Conservation (phyloP, 179 eudicot genomes). For the Camellia oleifera region DNA sequence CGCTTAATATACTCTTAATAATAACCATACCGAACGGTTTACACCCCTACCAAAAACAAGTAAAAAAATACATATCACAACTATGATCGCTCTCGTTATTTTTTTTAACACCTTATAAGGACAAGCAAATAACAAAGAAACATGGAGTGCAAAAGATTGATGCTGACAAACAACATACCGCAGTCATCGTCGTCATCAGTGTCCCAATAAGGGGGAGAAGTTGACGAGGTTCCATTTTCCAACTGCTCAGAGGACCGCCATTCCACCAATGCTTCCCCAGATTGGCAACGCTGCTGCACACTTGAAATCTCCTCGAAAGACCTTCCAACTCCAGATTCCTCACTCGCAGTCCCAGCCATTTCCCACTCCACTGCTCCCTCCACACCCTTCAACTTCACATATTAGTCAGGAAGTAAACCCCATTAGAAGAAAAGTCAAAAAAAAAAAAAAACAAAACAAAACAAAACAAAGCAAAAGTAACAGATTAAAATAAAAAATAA, state of each 20-base stretch:
- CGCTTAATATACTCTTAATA: no score
- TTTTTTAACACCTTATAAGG: neutral
- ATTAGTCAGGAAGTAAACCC: conserved; percentile 10
- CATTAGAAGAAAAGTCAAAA: neutral
- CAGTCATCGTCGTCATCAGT: conserved; percentile 60
- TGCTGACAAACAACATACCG: conserved; percentile 41
- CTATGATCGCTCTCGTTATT: neutral
- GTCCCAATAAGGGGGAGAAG: conserved; percentile 93
- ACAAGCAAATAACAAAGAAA: neutral
- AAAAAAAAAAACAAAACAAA: no score
- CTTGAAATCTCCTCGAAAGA: conserved; percentile 25
- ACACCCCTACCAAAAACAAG: no score
- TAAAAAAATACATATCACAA: neutral
- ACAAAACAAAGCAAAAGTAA: neutral
- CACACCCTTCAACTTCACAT: conserved; percentile 37
- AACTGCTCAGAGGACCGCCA: conserved; percentile 86
- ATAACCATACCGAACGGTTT: no score
- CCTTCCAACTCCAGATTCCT: conserved; percentile 58
- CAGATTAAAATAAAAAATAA: neutral
- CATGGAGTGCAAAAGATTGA: neutral
- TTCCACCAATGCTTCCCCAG: conserved; percentile 69
- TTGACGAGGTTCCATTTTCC: conserved; percentile 75
- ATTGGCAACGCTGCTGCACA: conserved; percentile 40
- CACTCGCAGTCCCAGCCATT: conserved; percentile 70
- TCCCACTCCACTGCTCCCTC: conserved; percentile 25